Evolutionary conservation across 1,139 yeast genomes (phyloP), one percentile per base, ranked within the genome.

Genomic region (Neolecta irregularis): DNA sequence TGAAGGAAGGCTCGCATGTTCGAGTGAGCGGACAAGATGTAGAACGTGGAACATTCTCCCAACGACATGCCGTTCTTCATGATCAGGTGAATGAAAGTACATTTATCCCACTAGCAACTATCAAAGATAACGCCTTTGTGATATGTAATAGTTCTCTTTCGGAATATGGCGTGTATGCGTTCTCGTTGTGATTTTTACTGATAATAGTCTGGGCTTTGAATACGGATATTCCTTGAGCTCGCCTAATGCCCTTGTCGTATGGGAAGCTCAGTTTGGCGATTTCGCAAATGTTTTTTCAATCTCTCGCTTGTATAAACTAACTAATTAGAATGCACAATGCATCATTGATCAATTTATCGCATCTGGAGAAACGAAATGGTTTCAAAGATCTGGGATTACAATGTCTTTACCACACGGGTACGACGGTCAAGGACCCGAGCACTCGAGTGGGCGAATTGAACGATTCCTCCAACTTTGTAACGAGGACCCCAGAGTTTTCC

Each of bases 191-290:
- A n/a, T n/a, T n/a, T n/a, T n/a, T n/a, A n/a, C n/a, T n/a, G n/a
- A n/a, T n/a, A n/a, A n/a, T n/a, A n/a, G n/a, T n/a, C 77, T 88
- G 85, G 96, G 98, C 49, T 91, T 81, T 58, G 99, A 91, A 64
- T 91, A 91, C 57, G 99, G 99, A 63, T 91, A 88, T 67, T 88
- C 98, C 6, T 69, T 91, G 60, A 79, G 94, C 44, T 79, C 93
- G 36, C 99, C 99, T 46, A 95, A 88, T 56, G 88, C 94, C 40
- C 72, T 80, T 44, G 96, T 88, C 40, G 77, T 78, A 66, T 91
- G 99, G 99, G 99, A 91, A 65, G 98, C 98, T 39, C 99, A 91
- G 67, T 91, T 91, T 52, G 99, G 99, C 72, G 99, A 91, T 64
- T 91, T 91, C 52, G 98, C 98, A 53, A 91, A 91, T 69, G n/a